These are phyloP conservation scores for Fonsecaea pugnacius DNA, from an alignment of 2,329 filamentous ascomycete genomes.

Conservation along the genomic window DNA sequence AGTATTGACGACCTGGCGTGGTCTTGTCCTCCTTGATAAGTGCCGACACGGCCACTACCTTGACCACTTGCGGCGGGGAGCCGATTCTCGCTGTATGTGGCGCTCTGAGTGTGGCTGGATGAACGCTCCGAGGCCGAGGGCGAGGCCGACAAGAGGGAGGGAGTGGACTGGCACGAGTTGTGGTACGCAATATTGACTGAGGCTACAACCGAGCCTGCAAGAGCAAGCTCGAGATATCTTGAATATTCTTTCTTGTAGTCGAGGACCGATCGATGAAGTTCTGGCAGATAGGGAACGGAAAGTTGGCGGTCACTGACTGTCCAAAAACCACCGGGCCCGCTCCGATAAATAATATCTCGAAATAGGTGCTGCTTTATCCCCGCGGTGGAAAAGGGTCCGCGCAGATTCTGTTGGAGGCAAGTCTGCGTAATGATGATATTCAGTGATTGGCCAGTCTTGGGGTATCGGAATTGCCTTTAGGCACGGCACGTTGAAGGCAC, in stretches of 20 bases:
- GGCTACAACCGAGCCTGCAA: conserved; percentile 30
- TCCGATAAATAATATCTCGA: conserved; percentile 29
- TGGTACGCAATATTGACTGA: conserved; percentile 34
- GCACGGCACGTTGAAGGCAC: conserved; percentile 26
- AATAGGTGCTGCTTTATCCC: conserved; percentile 27
- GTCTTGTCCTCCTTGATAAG: conserved; percentile 21
- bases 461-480: conserved; percentile 18
- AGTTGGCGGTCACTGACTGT: conserved; percentile 24
- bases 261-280: conserved; percentile 15
- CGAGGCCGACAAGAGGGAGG: conserved; percentile 24
- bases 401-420: conserved; percentile 18
- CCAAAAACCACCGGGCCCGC: conserved; percentile 21
- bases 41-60: conserved; percentile 12
- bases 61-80: conserved; percentile 24
- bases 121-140: conserved; percentile 23
- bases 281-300: conserved; percentile 19
- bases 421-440: conserved; percentile 14
- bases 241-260: conserved; percentile 7
- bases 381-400: conserved; percentile 8
- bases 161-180: conserved; percentile 23
- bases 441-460: conserved; percentile 19
- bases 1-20: conserved; percentile 13
- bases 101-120: conserved; percentile 21
- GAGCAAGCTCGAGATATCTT: conserved; percentile 32
- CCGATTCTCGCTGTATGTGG: conserved; percentile 23